phyloP scores from a whole-genome alignment of 176 grass and related monocot genomes.

The Musa schizocarpa region DNA sequence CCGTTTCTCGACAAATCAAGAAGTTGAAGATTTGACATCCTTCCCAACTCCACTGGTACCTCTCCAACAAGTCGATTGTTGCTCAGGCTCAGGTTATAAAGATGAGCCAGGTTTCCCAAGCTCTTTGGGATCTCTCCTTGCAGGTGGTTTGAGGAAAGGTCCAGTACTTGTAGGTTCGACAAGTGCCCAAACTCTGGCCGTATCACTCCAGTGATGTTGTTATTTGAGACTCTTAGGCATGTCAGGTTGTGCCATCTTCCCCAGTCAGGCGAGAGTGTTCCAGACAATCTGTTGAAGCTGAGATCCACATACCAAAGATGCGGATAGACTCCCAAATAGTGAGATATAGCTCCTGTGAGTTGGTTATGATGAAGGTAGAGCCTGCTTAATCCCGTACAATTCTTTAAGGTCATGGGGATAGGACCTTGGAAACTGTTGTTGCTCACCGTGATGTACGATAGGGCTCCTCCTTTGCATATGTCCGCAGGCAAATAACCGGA shows the following conservation, averaged over 20 bases:
- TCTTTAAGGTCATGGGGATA: slow-evolving; percentile 12
- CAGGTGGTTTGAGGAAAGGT: not conserved
- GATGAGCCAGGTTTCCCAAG: not conserved
- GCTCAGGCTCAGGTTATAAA: not conserved
- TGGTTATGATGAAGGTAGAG: not conserved
- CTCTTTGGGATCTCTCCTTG: slow-evolving; percentile 2
- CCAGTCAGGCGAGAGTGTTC: not conserved
- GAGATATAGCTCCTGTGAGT: slow-evolving; percentile 8
- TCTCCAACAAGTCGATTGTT: not conserved
- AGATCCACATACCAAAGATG: not conserved
- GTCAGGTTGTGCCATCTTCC: not conserved
- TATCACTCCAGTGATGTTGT: not conserved
- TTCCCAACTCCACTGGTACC: not conserved
- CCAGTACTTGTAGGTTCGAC: not conserved
- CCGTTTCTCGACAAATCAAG: slow-evolving; percentile 18
- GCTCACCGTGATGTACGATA: no score
- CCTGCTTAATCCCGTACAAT: not conserved
- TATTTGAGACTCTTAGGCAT: no score
- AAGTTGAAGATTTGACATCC: not conserved
- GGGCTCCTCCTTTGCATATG: no score
- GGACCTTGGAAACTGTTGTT: slow-evolving; percentile 12
- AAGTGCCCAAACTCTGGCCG: not conserved
- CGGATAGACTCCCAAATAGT: slow-evolving; percentile 21
- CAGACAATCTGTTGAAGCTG: not conserved
- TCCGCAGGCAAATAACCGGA: no score